These are phyloP conservation scores for Trichoderma sp. DNA, from an alignment of 2,329 filamentous ascomycete genomes.

Conservation along the genomic window DNA sequence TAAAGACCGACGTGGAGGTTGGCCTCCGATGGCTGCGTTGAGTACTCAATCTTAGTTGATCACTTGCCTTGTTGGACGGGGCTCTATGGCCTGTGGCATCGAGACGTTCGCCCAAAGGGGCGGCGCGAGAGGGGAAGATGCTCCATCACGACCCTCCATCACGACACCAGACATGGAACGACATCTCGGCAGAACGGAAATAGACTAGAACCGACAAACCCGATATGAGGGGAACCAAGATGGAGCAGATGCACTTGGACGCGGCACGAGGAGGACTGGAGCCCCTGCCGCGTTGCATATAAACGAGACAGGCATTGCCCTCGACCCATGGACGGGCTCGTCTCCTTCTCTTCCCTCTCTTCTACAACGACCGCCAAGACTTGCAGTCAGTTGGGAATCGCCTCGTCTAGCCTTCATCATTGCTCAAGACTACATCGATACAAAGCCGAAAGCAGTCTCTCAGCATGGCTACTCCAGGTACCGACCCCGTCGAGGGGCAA, in stretches of 20 bases:
- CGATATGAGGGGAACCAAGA: conserved; percentile 6
- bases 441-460: background rate
- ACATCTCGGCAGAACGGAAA: conserved; percentile 19
- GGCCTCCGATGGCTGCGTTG: conserved; percentile 3
- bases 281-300: conserved; percentile 9
- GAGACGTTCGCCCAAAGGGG: conserved; percentile 7
- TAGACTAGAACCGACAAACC: conserved; percentile 10
- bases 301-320: background rate
- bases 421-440: background rate
- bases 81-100: background rate
- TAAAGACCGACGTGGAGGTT: conserved; percentile 4
- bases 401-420: background rate
- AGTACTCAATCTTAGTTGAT: background rate
- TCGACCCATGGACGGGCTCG: background rate
- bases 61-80: conserved; percentile 5
- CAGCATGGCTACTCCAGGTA: conserved; percentile 26
- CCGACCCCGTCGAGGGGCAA: conserved; percentile 20
- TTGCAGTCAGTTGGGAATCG: background rate
- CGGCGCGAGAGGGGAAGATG: conserved; percentile 8
- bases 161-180: background rate
- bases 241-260: conserved; percentile 3
- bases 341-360: background rate
- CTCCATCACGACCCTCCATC: conserved; percentile 10
- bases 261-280: conserved; percentile 1
- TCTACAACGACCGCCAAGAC: background rate